Conservation (phyloP, 106 monocot species). For the Dendrobium nobile region DNA sequence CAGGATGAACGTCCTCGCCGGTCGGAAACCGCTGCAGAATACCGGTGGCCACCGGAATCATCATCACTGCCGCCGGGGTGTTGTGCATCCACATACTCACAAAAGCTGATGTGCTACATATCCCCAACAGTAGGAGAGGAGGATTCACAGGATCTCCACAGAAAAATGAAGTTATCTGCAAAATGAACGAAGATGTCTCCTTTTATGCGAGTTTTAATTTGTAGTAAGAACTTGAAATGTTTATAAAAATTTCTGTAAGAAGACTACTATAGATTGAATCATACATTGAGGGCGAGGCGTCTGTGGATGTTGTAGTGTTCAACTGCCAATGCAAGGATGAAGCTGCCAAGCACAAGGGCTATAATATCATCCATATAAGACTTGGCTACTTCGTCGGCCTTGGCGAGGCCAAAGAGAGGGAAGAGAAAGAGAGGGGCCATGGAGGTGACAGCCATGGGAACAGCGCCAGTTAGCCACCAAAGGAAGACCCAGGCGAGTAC, state of each 20-base stretch:
- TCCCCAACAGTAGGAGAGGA: slow-evolving; percentile 61
- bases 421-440: slow-evolving; percentile 91
- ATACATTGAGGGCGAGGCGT: slow-evolving; percentile 75
- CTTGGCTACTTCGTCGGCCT: slow-evolving; percentile 59
- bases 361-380: slow-evolving; percentile 96
- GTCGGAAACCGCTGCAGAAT: slow-evolving; percentile 54
- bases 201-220: no score
- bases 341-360: slow-evolving; percentile 89
- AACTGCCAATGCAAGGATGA: slow-evolving; percentile 88
- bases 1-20: slow-evolving; percentile 18
- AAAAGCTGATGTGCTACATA: slow-evolving; percentile 74
- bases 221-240: no score
- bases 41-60: slow-evolving; percentile 89
- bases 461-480: slow-evolving; percentile 90
- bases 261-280: not conserved
- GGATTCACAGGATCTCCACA: slow-evolving; percentile 66
- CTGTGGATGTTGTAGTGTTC: slow-evolving; percentile 93
- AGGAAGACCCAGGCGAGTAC: slow-evolving; percentile 77
- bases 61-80: slow-evolving; percentile 78
- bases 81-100: slow-evolving; percentile 99
- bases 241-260: not conserved
- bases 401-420: slow-evolving; percentile 62
- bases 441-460: slow-evolving; percentile 84
- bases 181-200: not conserved
- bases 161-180: slow-evolving; percentile 67